Percentiles rank a stretch among this genome's conserved stretches.
phyloP scores from a whole-genome alignment of 257 asterid species.

The Henckelia pumila region DNA sequence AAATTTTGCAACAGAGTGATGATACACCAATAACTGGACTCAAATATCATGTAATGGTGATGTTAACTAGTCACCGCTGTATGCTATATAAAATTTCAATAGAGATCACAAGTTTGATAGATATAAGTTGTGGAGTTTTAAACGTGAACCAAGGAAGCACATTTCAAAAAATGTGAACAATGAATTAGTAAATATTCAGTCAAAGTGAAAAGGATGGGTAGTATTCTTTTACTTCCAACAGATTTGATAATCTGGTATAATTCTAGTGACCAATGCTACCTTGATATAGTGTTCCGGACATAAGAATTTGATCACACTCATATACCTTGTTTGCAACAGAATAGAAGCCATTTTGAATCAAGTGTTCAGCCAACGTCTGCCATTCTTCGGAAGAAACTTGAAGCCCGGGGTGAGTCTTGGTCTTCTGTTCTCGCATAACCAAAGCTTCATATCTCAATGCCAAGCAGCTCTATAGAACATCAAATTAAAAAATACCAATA shows the following conservation, averaged over 20 bases:
- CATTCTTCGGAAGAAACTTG: conserved; percentile 66
- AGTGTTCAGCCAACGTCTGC: conserved; percentile 68
- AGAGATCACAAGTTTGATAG: too few species aligned
- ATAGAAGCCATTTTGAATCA: conserved; percentile 59
- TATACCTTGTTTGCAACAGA: conserved; percentile 67
- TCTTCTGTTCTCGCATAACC: conserved; percentile 64
- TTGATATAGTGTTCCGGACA: not conserved
- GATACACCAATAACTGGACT: too few species aligned
- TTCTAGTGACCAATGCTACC: conserved; percentile 4
- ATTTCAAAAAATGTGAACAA: not conserved
- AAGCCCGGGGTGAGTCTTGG: conserved; percentile 45
- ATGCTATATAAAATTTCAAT: too few species aligned
- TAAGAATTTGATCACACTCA: not conserved
- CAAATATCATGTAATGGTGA: too few species aligned
- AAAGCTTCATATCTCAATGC: conserved; percentile 90
- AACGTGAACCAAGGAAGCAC: not conserved
- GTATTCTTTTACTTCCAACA: not conserved
- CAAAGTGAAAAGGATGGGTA: not conserved
- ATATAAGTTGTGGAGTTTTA: too few species aligned
- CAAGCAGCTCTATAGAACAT: conserved; percentile 64
- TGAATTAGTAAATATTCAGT: not conserved
- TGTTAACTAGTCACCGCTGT: too few species aligned
- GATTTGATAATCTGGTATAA: not conserved
- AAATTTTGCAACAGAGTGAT: too few species aligned
- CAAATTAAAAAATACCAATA: conserved; percentile 20